Conservation (phyloP, 352 stramenopile species). For the Pythium dissimile region DNA sequence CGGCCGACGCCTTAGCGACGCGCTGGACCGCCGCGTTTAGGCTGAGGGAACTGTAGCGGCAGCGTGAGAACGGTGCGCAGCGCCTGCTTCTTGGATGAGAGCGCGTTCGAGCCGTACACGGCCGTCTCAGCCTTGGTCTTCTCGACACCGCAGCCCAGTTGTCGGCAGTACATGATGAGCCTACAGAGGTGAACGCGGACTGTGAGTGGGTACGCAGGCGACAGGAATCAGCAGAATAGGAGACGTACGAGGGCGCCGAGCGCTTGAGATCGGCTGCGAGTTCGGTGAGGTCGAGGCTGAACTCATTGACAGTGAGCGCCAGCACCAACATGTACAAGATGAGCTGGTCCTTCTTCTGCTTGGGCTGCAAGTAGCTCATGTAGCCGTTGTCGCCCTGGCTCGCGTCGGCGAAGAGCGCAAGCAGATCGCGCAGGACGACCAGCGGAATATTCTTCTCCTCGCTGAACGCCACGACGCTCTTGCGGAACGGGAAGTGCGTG, state of each 20-base stretch:
- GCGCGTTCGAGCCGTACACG: slow-evolving; percentile 46
- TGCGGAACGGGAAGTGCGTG: slow-evolving; percentile 56
- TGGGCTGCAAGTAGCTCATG: slow-evolving; percentile 70
- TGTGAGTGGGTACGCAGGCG: background rate
- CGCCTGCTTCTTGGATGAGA: slow-evolving; percentile 68
- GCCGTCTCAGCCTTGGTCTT: slow-evolving; percentile 62
- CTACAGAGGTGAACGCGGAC: background rate
- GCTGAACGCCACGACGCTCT: slow-evolving; percentile 62
- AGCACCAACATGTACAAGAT: slow-evolving; percentile 73
- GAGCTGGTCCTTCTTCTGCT: slow-evolving; percentile 80
- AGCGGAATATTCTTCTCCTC: slow-evolving; percentile 75
- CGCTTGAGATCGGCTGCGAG: slow-evolving; percentile 68
- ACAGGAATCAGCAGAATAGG: background rate
- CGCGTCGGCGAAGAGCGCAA: slow-evolving; percentile 70
- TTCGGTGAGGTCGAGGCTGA: slow-evolving; percentile 73
- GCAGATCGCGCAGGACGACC: slow-evolving; percentile 61
- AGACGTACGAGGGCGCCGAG: slow-evolving; percentile 37
- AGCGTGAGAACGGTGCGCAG: slow-evolving; percentile 66
- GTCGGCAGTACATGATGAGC: slow-evolving; percentile 59
- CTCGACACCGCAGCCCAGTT: slow-evolving; percentile 71
- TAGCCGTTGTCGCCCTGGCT: slow-evolving; percentile 47
- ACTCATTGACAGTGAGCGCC: slow-evolving; percentile 68
- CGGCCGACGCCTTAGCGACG: slow-evolving; percentile 29
- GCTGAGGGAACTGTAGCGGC: slow-evolving; percentile 70
- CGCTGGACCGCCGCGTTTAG: slow-evolving; percentile 53